phyloP scores from a whole-genome alignment of 1,139 yeast genomes.

The Magnusiomyces suaveolens region DNA sequence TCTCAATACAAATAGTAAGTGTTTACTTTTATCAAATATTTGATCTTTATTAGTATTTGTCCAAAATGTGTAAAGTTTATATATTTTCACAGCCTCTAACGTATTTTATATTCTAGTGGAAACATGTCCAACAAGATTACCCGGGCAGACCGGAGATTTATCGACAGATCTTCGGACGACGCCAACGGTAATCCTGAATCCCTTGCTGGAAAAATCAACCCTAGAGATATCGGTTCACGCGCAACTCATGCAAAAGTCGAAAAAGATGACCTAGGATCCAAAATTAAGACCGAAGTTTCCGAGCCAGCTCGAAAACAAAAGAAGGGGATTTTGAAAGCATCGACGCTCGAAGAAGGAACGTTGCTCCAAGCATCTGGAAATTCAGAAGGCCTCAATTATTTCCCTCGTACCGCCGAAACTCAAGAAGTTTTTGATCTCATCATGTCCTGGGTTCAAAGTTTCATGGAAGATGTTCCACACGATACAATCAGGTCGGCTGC shows the following conservation, averaged over 20 bases:
- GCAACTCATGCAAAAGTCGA: slow-evolving; percentile 26
- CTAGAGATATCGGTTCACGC: slow-evolving; percentile 61
- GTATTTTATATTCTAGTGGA: slow-evolving; percentile 19
- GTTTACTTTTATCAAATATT: background rate
- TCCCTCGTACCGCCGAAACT: slow-evolving; percentile 45
- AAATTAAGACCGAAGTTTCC: slow-evolving; percentile 6
- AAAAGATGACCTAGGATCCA: slow-evolving; percentile 11
- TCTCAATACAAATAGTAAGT: slow-evolving; percentile 27
- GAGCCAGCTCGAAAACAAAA: slow-evolving; percentile 11
- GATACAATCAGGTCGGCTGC: slow-evolving; percentile 47
- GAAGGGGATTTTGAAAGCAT: slow-evolving; percentile 13
- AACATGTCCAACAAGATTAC: slow-evolving; percentile 64
- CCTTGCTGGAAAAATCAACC: slow-evolving; percentile 53
- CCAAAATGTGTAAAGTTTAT: background rate
- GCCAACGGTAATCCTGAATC: slow-evolving; percentile 59
- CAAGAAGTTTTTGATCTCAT: slow-evolving; percentile 38
- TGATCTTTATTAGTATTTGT: too few species aligned
- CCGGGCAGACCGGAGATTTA: slow-evolving; percentile 44
- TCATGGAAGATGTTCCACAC: slow-evolving; percentile 51
- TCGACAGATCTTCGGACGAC: slow-evolving; percentile 38
- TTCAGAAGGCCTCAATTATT: slow-evolving; percentile 39
- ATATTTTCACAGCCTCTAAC: background rate
- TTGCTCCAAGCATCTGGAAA: background rate
- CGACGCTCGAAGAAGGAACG: slow-evolving; percentile 2
- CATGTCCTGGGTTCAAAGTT: slow-evolving; percentile 40